These are phyloP conservation scores for Sideroxylon spinosum DNA, from an alignment of 179 eudicot species.

Conservation along the genomic window DNA sequence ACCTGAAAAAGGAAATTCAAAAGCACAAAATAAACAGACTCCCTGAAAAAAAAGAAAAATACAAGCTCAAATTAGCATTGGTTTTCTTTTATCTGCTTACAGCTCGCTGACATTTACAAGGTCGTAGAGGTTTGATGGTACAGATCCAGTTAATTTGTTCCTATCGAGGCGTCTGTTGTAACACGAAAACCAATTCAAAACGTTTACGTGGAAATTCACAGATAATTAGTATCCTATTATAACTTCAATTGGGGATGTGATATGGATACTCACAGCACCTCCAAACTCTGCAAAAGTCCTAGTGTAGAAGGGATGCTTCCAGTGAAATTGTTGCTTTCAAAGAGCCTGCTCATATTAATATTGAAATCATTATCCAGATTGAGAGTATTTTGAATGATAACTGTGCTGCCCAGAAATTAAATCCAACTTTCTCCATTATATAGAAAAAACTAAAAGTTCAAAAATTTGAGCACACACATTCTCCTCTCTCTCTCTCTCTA, in stretches of 20 bases:
- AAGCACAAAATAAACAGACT: neutral
- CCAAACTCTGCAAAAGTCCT: constrained; percentile 50
- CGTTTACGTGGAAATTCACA: neutral
- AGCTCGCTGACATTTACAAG: constrained; percentile 51
- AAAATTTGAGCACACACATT: neutral
- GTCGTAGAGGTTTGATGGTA: constrained; percentile 64
- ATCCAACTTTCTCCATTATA: neutral
- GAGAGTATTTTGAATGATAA: neutral
- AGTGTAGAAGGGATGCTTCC: constrained; percentile 66
- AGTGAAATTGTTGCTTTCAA: constrained; percentile 59
- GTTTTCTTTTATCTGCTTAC: constrained; percentile 39
- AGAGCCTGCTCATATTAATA: constrained; percentile 42
- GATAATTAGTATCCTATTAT: neutral
- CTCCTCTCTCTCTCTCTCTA: neutral
- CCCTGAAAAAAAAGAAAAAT: neutral
- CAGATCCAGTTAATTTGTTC: constrained; percentile 52
- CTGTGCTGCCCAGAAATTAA: neutral
- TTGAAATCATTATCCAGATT: neutral
- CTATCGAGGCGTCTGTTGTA: constrained; percentile 77
- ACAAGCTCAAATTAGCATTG: too few relatives aligned
- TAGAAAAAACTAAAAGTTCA: neutral
- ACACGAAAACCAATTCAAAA: neutral
- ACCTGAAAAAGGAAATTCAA: constrained; percentile 29
- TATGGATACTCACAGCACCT: constrained; percentile 65
- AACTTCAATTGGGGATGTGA: neutral